Base-by-base conservation (phyloP, 768 basidiomycete genomes). In the Cystofilobasidium capitatum region DNA sequence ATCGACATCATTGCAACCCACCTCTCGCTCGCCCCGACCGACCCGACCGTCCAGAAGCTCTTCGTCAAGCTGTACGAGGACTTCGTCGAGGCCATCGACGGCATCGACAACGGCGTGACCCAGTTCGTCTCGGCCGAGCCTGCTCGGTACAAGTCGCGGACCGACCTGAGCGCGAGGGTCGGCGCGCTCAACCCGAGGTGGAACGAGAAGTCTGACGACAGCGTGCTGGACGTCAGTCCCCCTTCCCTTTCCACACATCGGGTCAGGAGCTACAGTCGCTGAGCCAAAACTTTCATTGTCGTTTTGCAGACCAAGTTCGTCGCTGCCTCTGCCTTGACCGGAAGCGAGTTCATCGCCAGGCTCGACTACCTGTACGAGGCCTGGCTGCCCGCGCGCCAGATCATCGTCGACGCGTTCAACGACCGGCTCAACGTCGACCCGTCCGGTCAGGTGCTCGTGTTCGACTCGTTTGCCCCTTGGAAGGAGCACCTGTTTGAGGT, bases 61-160 rank as follows among this genome's bases (percentile, higher is more conserved):
- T 97, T 89, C 88, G 77, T 92, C 73, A 93, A 91, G 76, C 66
- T 97, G 71, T 99, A 99, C 81, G 86, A 82, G 85, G 89, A 92
- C 75, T 91, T 94, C 73, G 87, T 99, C 54, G 94, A 99, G 78
- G 88, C 87, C 13, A 85, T 97, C 70, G 93, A 96, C 77, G 94
- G 83, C 5, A 87, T 92, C 75, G 94, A 99, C 80, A 99, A 99
- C 75, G 94, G 94, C 22, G 83, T 99, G 71, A 82, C 85, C 2
- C 88, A 90, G 74, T 92, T 89, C 76, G 80, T 69, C 26, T 64
- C 62, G 1, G 16, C 57, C 12, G 70, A 51, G 36, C 40, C 57
- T 10, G 54, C 62, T 24, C 67, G 88, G 12, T 99, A 98, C 79
- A 82, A 82, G 71, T 85, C 79, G 70, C 80, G 84, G 55, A 94